Evolutionary conservation across 148 eudicot species (phyloP), one percentile per base, ranked within the genome.

Genomic region (Nyssa sinensis): DNA sequence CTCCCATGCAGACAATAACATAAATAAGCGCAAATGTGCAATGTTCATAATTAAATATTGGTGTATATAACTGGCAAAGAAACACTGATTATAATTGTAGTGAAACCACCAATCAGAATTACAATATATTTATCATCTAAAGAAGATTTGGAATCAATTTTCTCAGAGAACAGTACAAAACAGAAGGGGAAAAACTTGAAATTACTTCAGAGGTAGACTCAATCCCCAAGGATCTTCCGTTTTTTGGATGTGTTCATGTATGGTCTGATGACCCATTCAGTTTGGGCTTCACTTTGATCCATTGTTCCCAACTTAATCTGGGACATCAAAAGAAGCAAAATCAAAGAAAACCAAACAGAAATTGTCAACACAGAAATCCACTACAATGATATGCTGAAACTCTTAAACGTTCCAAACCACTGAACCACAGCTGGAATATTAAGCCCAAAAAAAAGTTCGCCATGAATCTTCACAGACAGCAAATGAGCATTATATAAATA

Each of bases 231-330:
- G 73, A 89, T 70, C 75, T 80, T 90, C 77, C 77, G 84, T 73
- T 93, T 95, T 77, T 93, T 93, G 23, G 94, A 70, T 7, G 96
- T 89, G 78, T 93, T 95, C 97, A 90, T 95, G 84, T 89, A 93
- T 37, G 99, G 93, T 69, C 89, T 79, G 23, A 89, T 69, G 66
- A 90, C 97, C 92, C 92, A 92, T 82, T 93, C 94, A 32, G 57
- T 79, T 80, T 88, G 90, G 24, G 98, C 97, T 83, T 92, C 98
- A 64, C 75, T 85, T 81, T 95, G 94, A 70, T 95, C 97, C 85
- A 89, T 77, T 41, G 99, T 93, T 72, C 99, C 99, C 31, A 90
- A 68, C 75, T 93, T 95, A 71, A 95, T 78, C 99, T 95, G 94
- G 81, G 81, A 61, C 41, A 16, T 32, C 29, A 66, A 60, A 67